phyloP scores from a whole-genome alignment of 1,284 basidiomycete species.

The Microbotryum scabiosae region DNA sequence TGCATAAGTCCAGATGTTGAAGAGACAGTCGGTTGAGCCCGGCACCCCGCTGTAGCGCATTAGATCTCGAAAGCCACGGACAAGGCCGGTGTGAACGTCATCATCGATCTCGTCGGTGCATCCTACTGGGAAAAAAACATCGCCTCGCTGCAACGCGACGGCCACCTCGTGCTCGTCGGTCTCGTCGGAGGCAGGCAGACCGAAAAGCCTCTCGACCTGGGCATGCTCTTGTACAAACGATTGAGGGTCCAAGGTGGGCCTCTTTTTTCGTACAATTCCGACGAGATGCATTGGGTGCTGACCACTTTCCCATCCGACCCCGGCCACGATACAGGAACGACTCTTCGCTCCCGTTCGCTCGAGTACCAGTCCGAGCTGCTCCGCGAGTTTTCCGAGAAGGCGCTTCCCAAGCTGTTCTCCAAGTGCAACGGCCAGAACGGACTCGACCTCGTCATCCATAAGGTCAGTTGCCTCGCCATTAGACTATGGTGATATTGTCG shows the following conservation, averaged over 20 bases:
- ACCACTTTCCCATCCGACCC: not conserved
- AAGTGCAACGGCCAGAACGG: conserved; percentile 43
- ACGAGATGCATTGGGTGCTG: not conserved
- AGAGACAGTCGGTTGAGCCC: too few relatives aligned
- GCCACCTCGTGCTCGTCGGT: conserved; percentile 46
- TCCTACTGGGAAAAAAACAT: conserved; percentile 79
- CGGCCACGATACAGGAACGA: conserved; percentile 49
- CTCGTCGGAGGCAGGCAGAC: conserved; percentile 54
- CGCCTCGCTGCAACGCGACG: conserved; percentile 48
- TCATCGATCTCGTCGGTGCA: conserved; percentile 78
- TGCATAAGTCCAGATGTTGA: not conserved
- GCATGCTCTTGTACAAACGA: conserved; percentile 70
- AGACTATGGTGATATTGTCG: conserved; percentile 11
- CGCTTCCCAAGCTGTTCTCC: conserved; percentile 53
- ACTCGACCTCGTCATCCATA: conserved; percentile 67
- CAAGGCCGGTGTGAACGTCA: conserved; percentile 63
- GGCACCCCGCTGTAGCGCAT: not conserved
- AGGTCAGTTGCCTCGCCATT: conserved; percentile 44
- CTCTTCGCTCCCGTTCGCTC: conserved; percentile 66
- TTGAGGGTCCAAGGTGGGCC: conserved; percentile 62
- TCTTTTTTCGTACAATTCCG: not conserved
- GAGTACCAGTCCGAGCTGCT: conserved; percentile 76
- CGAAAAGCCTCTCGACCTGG: conserved; percentile 53
- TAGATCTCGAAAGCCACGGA: conserved; percentile 51
- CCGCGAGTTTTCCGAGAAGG: conserved; percentile 52